Base-by-base conservation (phyloP, 2,329 filamentous ascomycete species). In the Alternaria sp. region DNA sequence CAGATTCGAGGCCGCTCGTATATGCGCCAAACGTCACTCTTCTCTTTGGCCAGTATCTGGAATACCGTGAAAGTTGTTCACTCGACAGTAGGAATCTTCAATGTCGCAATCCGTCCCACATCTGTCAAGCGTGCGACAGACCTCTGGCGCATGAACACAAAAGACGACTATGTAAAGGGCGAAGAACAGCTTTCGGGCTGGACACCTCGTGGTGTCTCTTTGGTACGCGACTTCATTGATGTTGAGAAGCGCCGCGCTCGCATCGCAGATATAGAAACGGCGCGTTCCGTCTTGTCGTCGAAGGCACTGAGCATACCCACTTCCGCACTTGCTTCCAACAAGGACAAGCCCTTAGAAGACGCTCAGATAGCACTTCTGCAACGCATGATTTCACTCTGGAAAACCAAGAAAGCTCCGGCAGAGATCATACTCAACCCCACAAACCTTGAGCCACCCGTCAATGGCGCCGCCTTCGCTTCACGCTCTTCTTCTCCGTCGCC, bases 131-230 rank as follows among this genome's bases (percentile, higher is more conserved):
- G 92, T 48, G 92, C 93, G 0, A 93, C 93, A 3, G 95, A 99
- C 76, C 84, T 99, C 12, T 99, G 95, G 95, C 89, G 95, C 56
- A 93, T 98, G 89, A 96, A 93, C 78, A 98, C 94, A 16, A 90
- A 92, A 61, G 91, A 97, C 72, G 93, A 97, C 77, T 98, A 97
- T 74, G 92, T 99, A 71, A 97, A 97, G 78, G 95, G 95, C 57
- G 94, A 99, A 79, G 95, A 99, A 78, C 86, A 90, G 50, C 83
- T 99, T 40, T 89, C 85, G 3, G 89, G 89, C 58, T 99, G 95
- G 95, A 89, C 90, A 8, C 94, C 95, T 2, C 87, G 95, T 43
- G 93, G 95, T 36, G 92, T 98, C 3, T 96, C 93, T 0, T 82
- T 99, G 0, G 90, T 99, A n/a, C 88, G 89, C 59, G 95, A 99